phyloP scores from a whole-genome alignment of 805 yeast species.

The Aciculoconidium aculeatum region DNA sequence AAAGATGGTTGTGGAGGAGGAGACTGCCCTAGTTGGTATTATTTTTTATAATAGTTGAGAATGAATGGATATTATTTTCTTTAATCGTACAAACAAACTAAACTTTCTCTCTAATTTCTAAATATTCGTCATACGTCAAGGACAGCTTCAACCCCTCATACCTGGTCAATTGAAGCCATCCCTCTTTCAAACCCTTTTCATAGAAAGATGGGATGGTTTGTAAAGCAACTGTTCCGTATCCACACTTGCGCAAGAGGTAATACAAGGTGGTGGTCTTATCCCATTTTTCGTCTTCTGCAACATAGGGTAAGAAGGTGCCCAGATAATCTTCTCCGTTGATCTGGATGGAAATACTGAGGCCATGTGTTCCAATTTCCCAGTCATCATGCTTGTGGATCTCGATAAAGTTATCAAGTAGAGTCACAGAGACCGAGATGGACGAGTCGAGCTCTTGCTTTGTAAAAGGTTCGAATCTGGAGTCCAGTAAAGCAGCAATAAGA shows the following conservation, averaged over 20 bases:
- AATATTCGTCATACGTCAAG: conserved; percentile 19
- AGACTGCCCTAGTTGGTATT: too few relatives aligned
- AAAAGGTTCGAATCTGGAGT: conserved; percentile 72
- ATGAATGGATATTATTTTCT: too few relatives aligned
- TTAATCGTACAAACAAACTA: not conserved
- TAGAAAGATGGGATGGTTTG: conserved; percentile 17
- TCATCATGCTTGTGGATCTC: conserved; percentile 47
- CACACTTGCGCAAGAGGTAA: conserved; percentile 72
- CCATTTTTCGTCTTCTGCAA: conserved; percentile 87
- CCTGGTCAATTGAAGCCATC: conserved; percentile 27
- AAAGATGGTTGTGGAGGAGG: too few relatives aligned
- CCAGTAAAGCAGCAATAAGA: conserved; percentile 61
- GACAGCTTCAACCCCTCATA: conserved; percentile 32
- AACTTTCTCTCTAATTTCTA: conserved; percentile 9
- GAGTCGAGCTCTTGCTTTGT: conserved; percentile 44
- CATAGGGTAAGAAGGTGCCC: conserved; percentile 88
- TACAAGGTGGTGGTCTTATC: conserved; percentile 61
- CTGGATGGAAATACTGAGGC: conserved; percentile 57
- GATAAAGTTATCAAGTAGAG: conserved; percentile 57
- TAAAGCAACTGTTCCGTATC: conserved; percentile 16
- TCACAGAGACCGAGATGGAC: conserved; percentile 51
- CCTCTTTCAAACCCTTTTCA: conserved; percentile 22
- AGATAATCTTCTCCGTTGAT: conserved; percentile 37
- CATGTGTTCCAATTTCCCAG: conserved; percentile 83
- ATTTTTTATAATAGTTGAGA: too few relatives aligned